Base-by-base conservation (phyloP, 2,329 filamentous ascomycete species). In the Paraphaeosphaeria minitans region DNA sequence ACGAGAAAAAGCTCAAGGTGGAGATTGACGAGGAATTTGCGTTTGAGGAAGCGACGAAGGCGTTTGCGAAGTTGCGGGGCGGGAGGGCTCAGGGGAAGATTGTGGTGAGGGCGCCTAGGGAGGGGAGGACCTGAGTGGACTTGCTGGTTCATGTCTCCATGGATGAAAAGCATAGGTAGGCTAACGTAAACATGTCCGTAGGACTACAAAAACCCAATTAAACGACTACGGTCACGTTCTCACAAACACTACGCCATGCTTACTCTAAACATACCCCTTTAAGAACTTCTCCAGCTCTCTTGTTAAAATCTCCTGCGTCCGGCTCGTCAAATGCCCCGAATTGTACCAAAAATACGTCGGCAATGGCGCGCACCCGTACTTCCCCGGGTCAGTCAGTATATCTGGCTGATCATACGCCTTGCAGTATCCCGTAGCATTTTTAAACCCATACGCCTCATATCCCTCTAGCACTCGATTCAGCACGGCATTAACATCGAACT, bases 41-140 rank as follows among this genome's bases (percentile, higher is more conserved):
- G 16, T 83, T 86, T 63, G 82, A 84, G 41, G 80, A 88, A 48
- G 81, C 78, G 1, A 78, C 79, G 1, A 79, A 83, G 67, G 87
- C 85, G 1, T 86, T 84, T 70, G 78, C 81, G 67, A 84, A 79
- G 67, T 65, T 88, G 64, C 85, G 82, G 72, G 81, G 75, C 0
- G 82, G 82, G 0, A 79, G 81, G 43, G 78, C 82, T 1, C 80
- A 73, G 54, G 87, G 87, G 0, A 89, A 89, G 74, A 71, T 89
- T 59, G 77, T 89, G 13, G 68, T 79, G n/a, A 29, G 33, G 6
- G 41, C 22, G 41, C 19, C 41, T 43, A 43, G 41, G n/a, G 41
- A 43, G 41, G 37, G 37, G 37, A 5, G 16, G 37, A 7, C 37
- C 7, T 39, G 16, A 39, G 14, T 39, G 37, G 29, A 31, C 29